phyloP scores from a whole-genome alignment of 2,329 filamentous ascomycete genomes.

The Zymoseptoria brevis region DNA sequence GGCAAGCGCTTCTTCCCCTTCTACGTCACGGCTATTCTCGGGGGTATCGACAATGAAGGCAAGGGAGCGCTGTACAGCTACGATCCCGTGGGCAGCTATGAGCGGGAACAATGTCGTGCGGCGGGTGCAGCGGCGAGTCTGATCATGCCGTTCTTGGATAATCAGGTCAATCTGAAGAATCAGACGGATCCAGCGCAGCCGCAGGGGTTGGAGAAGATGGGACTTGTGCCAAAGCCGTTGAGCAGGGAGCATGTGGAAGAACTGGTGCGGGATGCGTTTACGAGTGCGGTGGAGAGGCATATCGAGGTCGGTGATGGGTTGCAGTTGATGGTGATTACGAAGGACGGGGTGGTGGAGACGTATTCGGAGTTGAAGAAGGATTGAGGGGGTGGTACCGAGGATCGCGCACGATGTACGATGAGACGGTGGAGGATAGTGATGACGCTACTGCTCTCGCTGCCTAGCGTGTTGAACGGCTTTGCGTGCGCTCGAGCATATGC shows the following conservation, averaged over 20 bases:
- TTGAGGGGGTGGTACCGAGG: conserved; percentile 32
- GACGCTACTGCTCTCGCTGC: neutral
- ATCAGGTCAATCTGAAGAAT: conserved; percentile 99
- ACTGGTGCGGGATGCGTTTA: conserved; percentile 93
- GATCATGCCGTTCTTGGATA: conserved; percentile 99
- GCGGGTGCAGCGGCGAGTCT: conserved; percentile 77
- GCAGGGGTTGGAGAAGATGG: conserved; percentile 69
- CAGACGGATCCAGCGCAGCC: conserved; percentile 87
- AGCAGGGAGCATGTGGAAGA: conserved; percentile 67
- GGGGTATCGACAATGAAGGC: conserved; percentile 88
- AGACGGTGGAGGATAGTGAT: neutral
- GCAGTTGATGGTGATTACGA: conserved; percentile 91
- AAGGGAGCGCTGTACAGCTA: conserved; percentile 93
- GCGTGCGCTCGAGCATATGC: too few relatives aligned
- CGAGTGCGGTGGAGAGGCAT: conserved; percentile 94
- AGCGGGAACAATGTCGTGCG: conserved; percentile 90
- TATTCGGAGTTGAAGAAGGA: conserved; percentile 83
- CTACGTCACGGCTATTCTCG: conserved; percentile 92
- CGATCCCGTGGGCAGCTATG: conserved; percentile 95
- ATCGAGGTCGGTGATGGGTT: conserved; percentile 96
- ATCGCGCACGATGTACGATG: neutral
- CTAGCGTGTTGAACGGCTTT: neutral
- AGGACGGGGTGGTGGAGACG: conserved; percentile 78
- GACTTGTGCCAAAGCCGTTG: conserved; percentile 61
- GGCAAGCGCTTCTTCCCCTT: conserved; percentile 98